Conservation (phyloP, 2,329 filamentous ascomycete species). For the Sporothrix variecibatus region DNA sequence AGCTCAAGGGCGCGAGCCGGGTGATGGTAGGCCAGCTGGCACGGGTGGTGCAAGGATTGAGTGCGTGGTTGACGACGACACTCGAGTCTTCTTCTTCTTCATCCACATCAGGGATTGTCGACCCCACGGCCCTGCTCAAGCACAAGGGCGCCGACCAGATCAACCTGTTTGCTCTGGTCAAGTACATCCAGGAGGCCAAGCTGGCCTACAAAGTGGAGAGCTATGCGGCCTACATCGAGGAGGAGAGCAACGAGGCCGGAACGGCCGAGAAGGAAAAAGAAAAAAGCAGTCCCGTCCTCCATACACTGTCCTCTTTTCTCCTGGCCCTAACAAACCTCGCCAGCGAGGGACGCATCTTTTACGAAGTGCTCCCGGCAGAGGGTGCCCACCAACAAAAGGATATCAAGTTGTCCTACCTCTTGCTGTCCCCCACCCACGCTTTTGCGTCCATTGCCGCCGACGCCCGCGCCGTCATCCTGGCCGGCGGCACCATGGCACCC, state of each 20-base stretch:
- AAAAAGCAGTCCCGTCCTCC: slow-evolving; percentile 49
- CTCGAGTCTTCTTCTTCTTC: slow-evolving; percentile 34
- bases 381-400: slow-evolving; percentile 38
- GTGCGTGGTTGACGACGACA: slow-evolving; percentile 64
- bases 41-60: slow-evolving; percentile 77
- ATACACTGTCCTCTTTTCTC: slow-evolving; percentile 64
- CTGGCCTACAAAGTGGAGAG: slow-evolving; percentile 92
- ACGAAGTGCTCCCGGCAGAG: slow-evolving; percentile 47
- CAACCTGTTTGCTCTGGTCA: slow-evolving; percentile 84
- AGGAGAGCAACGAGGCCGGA: slow-evolving; percentile 40
- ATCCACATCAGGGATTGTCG: slow-evolving; percentile 57
- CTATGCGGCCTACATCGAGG: slow-evolving; percentile 68
- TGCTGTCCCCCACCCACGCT: slow-evolving; percentile 87
- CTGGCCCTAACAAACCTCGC: slow-evolving; percentile 84
- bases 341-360: slow-evolving; percentile 67
- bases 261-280: slow-evolving; percentile 34
- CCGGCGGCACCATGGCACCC: slow-evolving; percentile 96
- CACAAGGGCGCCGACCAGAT: slow-evolving; percentile 92
- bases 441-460: slow-evolving; percentile 85
- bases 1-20: slow-evolving; percentile 85
- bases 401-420: slow-evolving; percentile 75
- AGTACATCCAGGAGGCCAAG: slow-evolving; percentile 89
- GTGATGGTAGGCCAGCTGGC: slow-evolving; percentile 89
- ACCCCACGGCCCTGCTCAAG: slow-evolving; percentile 70
- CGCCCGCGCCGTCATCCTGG: slow-evolving; percentile 83